Conservation (phyloP, 1,284 basidiomycete genomes). For the Jaminaea rosea region DNA sequence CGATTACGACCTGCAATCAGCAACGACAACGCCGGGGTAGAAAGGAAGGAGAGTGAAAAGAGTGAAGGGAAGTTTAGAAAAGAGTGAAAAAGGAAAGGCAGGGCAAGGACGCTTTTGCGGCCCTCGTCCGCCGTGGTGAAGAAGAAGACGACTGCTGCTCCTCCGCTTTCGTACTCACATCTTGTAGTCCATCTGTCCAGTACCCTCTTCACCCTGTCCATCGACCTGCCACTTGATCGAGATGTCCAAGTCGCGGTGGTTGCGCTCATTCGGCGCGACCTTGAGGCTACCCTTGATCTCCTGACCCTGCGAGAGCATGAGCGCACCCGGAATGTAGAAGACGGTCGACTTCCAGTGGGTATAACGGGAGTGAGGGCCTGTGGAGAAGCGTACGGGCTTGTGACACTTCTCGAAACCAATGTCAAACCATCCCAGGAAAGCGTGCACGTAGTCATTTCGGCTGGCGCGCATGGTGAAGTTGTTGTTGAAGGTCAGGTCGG, state of each 20-base stretch:
- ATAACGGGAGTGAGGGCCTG: constrained; percentile 44
- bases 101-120: too few species aligned
- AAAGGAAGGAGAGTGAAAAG: neutral
- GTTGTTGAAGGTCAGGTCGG: constrained; percentile 78
- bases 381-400: constrained; percentile 67
- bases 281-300: constrained; percentile 31
- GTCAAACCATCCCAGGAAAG: constrained; percentile 99
- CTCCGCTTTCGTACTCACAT: constrained; percentile 27
- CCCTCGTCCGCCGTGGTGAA: neutral
- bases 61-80: neutral
- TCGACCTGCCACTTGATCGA: constrained; percentile 34
- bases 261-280: constrained; percentile 39
- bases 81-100: neutral
- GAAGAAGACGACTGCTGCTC: neutral
- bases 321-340: constrained; percentile 43
- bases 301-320: constrained; percentile 39
- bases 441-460: constrained; percentile 85
- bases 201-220: constrained; percentile 7
- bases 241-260: constrained; percentile 45
- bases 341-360: constrained; percentile 49
- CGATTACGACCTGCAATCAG: too few species aligned
- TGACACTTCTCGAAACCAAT: constrained; percentile 91
- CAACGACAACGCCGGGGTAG: too few species aligned
- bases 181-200: constrained; percentile 41
- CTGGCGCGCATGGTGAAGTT: constrained; percentile 75